A percentile compares a stretch with the other conserved stretches of the same genome.
Conservation (phyloP, 2,329 filamentous ascomycete genomes). For the Alternaria arborescens region DNA sequence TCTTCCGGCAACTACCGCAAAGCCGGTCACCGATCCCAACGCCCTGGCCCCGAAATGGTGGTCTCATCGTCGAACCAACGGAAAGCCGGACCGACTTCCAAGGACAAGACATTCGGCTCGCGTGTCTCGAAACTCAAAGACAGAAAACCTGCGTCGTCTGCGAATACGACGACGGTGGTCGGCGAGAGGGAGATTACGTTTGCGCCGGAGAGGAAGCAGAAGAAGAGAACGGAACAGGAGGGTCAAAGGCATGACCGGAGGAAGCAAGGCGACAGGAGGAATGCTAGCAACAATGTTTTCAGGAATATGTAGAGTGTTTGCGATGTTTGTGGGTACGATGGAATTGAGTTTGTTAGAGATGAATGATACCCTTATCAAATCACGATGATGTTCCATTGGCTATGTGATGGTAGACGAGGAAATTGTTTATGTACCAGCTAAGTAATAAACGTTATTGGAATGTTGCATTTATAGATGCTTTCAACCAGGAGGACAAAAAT, state of each 20-base stretch:
- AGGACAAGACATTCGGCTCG: conserved; percentile 66
- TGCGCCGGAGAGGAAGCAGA: conserved; percentile 65
- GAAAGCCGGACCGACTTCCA: conserved; percentile 47
- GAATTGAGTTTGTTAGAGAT: not conserved
- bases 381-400: not conserved
- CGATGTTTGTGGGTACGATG: not conserved
- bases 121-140: conserved; percentile 57
- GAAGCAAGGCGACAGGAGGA: conserved; percentile 67
- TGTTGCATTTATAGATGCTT: not conserved
- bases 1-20: conserved; percentile 73
- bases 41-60: conserved; percentile 58
- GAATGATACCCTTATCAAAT: conserved; percentile 10
- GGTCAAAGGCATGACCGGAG: conserved; percentile 44
- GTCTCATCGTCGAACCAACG: conserved; percentile 57
- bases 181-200: conserved; percentile 75
- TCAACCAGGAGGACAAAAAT: too few relatives aligned
- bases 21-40: conserved; percentile 58
- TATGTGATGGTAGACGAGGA: not conserved
- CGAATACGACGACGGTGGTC: conserved; percentile 47
- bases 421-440: too few relatives aligned
- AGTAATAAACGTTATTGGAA: not conserved
- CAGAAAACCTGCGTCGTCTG: conserved; percentile 20
- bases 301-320: conserved; percentile 64
- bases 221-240: conserved; percentile 37
- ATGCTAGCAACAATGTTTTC: conserved; percentile 79